Conservation (phyloP, 768 basidiomycete genomes). For the Mycena kentingensis region DNA sequence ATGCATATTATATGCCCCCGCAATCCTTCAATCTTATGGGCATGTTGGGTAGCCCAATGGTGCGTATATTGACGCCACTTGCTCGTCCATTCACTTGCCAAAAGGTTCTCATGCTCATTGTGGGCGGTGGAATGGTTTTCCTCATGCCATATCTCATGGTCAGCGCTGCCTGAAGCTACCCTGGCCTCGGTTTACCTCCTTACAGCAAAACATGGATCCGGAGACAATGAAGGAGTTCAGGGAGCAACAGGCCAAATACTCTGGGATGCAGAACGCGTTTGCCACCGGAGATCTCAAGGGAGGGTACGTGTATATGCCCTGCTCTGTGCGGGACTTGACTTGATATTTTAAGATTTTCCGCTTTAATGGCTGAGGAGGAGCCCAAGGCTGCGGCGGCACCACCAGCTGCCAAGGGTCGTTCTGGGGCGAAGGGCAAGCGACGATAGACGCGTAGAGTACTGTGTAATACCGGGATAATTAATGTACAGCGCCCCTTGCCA, state of each 20-base stretch:
- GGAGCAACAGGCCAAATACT: conserved; percentile 58
- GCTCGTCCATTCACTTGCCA: no score
- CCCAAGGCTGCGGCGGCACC: conserved; percentile 35
- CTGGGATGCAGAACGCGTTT: conserved; percentile 56
- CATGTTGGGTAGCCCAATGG: conserved; percentile 86
- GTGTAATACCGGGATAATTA: no score
- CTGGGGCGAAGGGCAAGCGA: conserved; percentile 39
- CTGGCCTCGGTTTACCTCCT: neutral
- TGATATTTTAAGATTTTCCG: conserved; percentile 40
- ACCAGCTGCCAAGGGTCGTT: conserved; percentile 18
- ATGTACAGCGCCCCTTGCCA: no score
- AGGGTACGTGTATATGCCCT: conserved; percentile 41
- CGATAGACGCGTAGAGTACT: no score
- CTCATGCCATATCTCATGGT: conserved; percentile 80
- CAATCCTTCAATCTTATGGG: conserved; percentile 73
- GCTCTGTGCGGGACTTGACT: neutral
- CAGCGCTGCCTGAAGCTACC: conserved; percentile 13
- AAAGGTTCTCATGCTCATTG: conserved; percentile 75
- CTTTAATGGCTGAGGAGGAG: conserved; percentile 39
- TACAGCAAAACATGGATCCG: conserved; percentile 76
- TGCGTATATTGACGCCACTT: no score
- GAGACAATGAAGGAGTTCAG: conserved; percentile 66
- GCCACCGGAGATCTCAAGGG: conserved; percentile 60
- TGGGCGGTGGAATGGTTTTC: conserved; percentile 66
- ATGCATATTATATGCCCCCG: conserved; percentile 65